Base-by-base conservation (phyloP, 495 filamentous ascomycete species). In the Amniculicola lignicola region DNA sequence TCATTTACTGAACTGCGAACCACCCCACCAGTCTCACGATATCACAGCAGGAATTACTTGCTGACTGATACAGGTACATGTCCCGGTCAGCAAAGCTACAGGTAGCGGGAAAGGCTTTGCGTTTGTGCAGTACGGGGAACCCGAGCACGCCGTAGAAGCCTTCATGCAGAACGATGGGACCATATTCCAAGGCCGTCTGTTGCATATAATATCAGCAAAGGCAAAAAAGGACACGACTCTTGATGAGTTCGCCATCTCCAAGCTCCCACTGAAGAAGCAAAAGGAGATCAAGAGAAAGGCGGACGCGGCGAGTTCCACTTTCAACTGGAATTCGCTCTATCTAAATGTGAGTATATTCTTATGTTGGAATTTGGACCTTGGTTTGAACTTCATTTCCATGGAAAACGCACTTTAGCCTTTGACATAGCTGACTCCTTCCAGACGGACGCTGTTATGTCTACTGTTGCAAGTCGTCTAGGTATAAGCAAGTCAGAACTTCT, bases 311-410 rank as follows among this genome's bases (percentile, higher is more conserved):
- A 83, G 83, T 5, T 83, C 79, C 6, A 80, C 80, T 9, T 96
- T 96, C 71, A 95, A 88, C 67, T 98, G 93, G 94, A 98, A 97
- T 74, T 90, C 90, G 14, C 75, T 98, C 38, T 97, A 93, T 70
- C 93, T 98, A 90, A 96, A 85, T 70, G 89, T 94, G 73, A 74
- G 77, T 73, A 27, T 24, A 22, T n/a, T n/a, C n/a, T n/a, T n/a
- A n/a, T n/a, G n/a, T n/a, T n/a, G n/a, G n/a, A n/a, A n/a, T n/a
- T n/a, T n/a, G n/a, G n/a, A n/a, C n/a, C n/a, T n/a, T n/a, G n/a
- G n/a, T n/a, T 63, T 24, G n/a, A 27, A 1, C 1, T 2, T 54
- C n/a, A n/a, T n/a, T n/a, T n/a, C n/a, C n/a, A n/a, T n/a, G n/a
- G n/a, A n/a, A n/a, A n/a, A n/a, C n/a, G n/a, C n/a, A n/a, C n/a